Conservation (phyloP, 2,329 filamentous ascomycete species). For the Penicillium sp. region DNA sequence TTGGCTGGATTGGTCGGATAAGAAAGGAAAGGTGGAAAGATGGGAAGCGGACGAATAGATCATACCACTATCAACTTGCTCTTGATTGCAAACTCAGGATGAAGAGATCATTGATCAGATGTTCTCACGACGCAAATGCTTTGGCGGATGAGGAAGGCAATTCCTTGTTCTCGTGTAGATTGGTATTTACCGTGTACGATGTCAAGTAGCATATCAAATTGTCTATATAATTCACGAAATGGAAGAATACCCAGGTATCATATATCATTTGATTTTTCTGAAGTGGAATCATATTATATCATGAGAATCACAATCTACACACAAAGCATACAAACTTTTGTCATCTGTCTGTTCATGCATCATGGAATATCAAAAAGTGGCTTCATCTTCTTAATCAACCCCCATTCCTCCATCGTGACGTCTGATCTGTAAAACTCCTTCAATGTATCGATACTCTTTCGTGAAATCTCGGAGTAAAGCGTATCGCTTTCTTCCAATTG, state of each 20-base stretch:
- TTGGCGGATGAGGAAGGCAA: too few relatives aligned
- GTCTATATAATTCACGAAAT: background rate
- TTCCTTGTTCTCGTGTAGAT: background rate
- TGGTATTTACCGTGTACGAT: too few relatives aligned
- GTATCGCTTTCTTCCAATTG: constrained; percentile 89
- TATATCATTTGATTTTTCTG: background rate
- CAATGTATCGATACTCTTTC: constrained; percentile 85
- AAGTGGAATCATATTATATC: background rate
- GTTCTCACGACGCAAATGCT: background rate
- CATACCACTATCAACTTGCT: background rate
- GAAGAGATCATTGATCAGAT: background rate
- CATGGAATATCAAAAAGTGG: constrained; percentile 82
- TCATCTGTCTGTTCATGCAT: constrained; percentile 18
- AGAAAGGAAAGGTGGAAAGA: constrained; percentile 61
- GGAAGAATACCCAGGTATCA: background rate
- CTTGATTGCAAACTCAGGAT: too few relatives aligned
- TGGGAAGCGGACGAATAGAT: constrained; percentile 31
- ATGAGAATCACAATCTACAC: constrained; percentile 4
- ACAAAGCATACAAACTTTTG: constrained; percentile 3
- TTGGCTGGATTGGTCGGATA: constrained; percentile 72
- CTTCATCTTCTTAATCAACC: constrained; percentile 92
- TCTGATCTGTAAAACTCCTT: constrained; percentile 94
- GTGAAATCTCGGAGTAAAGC: constrained; percentile 82
- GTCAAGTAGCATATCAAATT: background rate
- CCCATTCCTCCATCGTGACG: constrained; percentile 89